Evolutionary conservation across 805 yeast genomes (phyloP).

Genomic region (Yamadazyma olivae): DNA sequence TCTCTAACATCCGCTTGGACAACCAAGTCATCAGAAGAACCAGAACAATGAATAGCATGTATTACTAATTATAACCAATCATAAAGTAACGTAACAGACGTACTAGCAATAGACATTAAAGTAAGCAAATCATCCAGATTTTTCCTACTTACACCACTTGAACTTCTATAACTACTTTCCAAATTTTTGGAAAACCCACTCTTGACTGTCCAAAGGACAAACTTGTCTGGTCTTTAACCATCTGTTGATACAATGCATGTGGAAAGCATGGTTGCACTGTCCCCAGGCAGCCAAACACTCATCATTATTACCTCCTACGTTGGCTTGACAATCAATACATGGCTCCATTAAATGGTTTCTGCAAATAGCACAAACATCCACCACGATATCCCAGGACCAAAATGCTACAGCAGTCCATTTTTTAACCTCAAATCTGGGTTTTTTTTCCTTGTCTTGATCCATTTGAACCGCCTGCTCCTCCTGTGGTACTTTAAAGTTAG

Average conservation of each 20-base stretch:
- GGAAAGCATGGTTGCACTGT: slow-evolving; percentile 96
- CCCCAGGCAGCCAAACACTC: slow-evolving; percentile 98
- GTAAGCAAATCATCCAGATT: no score
- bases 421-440: slow-evolving; percentile 85
- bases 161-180: slow-evolving; percentile 50
- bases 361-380: slow-evolving; percentile 97
- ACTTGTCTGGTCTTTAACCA: slow-evolving; percentile 95
- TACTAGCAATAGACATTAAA: no score
- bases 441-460: slow-evolving; percentile 21
- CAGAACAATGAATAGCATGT: no score
- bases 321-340: slow-evolving; percentile 94
- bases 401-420: slow-evolving; percentile 99
- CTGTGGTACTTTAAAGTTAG: slow-evolving; percentile 18
- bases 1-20: no score
- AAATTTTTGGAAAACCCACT: slow-evolving; percentile 72
- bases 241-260: slow-evolving; percentile 90
- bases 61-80: no score
- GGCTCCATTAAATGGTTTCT: slow-evolving; percentile 98
- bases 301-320: slow-evolving; percentile 57
- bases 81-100: no score
- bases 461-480: no score
- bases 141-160: no score
- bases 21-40: no score
- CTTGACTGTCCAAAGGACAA: slow-evolving; percentile 93
- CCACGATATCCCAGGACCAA: slow-evolving; percentile 98